Base-by-base conservation (phyloP, 768 basidiomycete species). In the Dioszegia aurantiaca region DNA sequence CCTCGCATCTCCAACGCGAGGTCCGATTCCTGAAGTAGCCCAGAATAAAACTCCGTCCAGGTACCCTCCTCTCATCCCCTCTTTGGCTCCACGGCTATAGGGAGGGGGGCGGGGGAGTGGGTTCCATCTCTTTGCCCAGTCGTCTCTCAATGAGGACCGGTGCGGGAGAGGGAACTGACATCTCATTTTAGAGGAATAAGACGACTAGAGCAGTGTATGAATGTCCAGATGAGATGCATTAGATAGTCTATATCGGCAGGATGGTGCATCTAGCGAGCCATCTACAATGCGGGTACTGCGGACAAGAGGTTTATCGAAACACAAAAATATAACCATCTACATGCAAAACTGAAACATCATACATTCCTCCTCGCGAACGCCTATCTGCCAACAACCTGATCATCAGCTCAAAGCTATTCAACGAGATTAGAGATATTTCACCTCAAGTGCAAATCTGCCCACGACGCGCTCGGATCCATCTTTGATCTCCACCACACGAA, bases 11-110 rank as follows among this genome's bases (percentile, higher is more conserved):
- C 64, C 64, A 51, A 58, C 67, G 63, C 69, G 67, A 64, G 41
- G 37, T 36, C 45, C 63, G 69, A 60, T 71, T 71, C 69, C 69
- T 71, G 69, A 71, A 71, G 65, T 67, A 64, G 69, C 69, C 69
- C 39, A 71, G 42, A 71, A n/a, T 31, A 46, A 55, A 31, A 43
- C 24, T 12, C 54, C 43, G 40, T 53, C 37, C 36, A 53, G 51
- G 51, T 53, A 53, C 51, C 51, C 51, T 40, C 51, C n/a, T 40
- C 37, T 40, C 23, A 19, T 19, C 36, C 51, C 37, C 37, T 53
- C 51, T 40, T 53, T 53, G 51, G 51, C 51, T 53, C 51, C 51
- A 53, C 51, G 51, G 51, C 51, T 53, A 40, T 27, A 53, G 51
- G 51, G 37, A 40, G 51, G 51, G 37, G 24, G 21, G 11, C 17